Evolutionary conservation across 2,329 filamentous ascomycete species (phyloP).

Genomic region (Verticillium nubilum): DNA sequence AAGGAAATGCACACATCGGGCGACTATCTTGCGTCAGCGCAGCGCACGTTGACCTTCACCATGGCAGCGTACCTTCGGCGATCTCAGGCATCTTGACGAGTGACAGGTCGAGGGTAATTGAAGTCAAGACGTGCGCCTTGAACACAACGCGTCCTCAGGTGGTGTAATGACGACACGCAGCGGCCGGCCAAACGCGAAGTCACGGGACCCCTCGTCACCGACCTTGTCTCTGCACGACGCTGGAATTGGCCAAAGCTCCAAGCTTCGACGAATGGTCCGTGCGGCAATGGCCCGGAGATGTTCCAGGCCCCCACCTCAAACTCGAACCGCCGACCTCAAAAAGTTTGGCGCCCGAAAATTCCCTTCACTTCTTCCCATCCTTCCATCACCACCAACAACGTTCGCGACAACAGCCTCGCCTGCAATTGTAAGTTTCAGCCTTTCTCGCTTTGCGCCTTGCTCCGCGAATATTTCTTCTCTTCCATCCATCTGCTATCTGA

Average conservation of each 20-base stretch:
- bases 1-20: constrained; percentile 81
- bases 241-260: constrained; percentile 4
- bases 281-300: constrained; percentile 10
- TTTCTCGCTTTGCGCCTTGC: neutral
- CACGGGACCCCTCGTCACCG: constrained; percentile 19
- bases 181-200: constrained; percentile 10
- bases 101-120: no score
- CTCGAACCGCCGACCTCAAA: constrained; percentile 3
- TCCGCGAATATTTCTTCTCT: neutral
- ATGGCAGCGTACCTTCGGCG: constrained; percentile 42
- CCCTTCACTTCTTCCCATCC: constrained; percentile 10
- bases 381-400: constrained; percentile 11
- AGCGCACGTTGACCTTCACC: constrained; percentile 4
- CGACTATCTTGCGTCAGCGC: constrained; percentile 39
- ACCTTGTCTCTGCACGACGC: neutral
- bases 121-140: neutral
- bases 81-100: constrained; percentile 53
- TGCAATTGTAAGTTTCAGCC: constrained; percentile 18
- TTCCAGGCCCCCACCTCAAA: constrained; percentile 12
- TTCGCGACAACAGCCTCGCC: constrained; percentile 3
- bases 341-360: constrained; percentile 15
- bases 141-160: neutral
- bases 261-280: constrained; percentile 7
- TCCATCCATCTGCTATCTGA: constrained; percentile 46
- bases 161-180: neutral